Conservation (phyloP, 2,329 filamentous ascomycete genomes). For the Zarea fungicola region DNA sequence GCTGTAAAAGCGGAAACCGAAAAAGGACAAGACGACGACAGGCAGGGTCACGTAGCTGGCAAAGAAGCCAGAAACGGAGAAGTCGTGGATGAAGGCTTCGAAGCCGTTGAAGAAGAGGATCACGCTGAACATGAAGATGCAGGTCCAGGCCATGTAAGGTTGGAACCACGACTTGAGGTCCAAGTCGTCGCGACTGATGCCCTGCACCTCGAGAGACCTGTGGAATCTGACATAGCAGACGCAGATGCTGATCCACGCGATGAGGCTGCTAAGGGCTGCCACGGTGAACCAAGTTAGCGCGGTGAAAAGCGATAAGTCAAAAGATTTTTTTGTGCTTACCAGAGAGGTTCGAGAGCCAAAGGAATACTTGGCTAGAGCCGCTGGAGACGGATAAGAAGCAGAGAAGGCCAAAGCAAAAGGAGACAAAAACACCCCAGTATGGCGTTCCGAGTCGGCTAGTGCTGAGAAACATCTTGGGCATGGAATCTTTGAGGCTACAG, state of each 20-base stretch:
- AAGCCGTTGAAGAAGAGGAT: slow-evolving; percentile 43
- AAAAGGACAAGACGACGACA: slow-evolving; percentile 29
- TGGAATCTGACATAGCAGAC: slow-evolving; percentile 27
- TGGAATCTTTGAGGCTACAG: slow-evolving; percentile 26
- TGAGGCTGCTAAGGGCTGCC: slow-evolving; percentile 21
- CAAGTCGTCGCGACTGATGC: slow-evolving; percentile 27
- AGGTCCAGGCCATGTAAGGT: slow-evolving; percentile 37
- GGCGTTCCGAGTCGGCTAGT: slow-evolving; percentile 48
- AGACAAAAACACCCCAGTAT: slow-evolving; percentile 39
- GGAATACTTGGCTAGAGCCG: slow-evolving; percentile 42
- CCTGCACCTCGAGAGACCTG: slow-evolving; percentile 34
- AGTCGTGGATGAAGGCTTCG: slow-evolving; percentile 36
- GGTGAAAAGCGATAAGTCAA: background rate
- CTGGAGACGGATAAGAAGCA: slow-evolving; percentile 44
- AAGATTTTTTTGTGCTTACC: slow-evolving; percentile 28
- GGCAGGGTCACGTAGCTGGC: slow-evolving; percentile 30
- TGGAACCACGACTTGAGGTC: slow-evolving; percentile 24
- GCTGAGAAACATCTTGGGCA: slow-evolving; percentile 43
- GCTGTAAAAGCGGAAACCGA: slow-evolving; percentile 27
- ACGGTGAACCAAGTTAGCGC: background rate
- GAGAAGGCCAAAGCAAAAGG: slow-evolving; percentile 38
- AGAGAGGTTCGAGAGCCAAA: slow-evolving; percentile 51
- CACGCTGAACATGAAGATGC: slow-evolving; percentile 36
- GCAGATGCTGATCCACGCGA: slow-evolving; percentile 29
- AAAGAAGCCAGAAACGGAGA: slow-evolving; percentile 35